Evolutionary conservation across 2,329 filamentous ascomycete species (phyloP).

Genomic region (Phialocephala subalpina): DNA sequence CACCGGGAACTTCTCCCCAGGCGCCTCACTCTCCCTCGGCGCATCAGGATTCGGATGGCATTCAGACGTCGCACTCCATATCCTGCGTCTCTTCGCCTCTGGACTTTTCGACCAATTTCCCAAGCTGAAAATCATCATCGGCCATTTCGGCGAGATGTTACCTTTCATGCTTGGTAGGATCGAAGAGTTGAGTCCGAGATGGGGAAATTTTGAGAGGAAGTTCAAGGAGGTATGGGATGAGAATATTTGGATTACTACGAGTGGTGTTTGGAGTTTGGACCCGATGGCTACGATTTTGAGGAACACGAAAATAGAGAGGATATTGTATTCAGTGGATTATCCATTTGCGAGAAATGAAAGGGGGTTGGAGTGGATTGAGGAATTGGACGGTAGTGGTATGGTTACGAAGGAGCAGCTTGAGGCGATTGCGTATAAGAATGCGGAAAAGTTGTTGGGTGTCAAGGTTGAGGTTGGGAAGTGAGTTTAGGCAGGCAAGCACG

Average conservation of each 20-base stretch:
- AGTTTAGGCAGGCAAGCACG: too few relatives aligned
- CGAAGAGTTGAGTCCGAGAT: slow-evolving; percentile 39
- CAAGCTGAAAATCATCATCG: slow-evolving; percentile 54
- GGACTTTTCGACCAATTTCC: slow-evolving; percentile 59
- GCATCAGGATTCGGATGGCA: slow-evolving; percentile 42
- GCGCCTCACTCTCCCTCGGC: slow-evolving; percentile 62
- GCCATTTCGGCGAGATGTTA: slow-evolving; percentile 58
- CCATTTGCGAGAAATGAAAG: slow-evolving; percentile 59
- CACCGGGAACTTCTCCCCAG: slow-evolving; percentile 66
- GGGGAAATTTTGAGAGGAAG: slow-evolving; percentile 42
- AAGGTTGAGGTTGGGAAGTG: background rate
- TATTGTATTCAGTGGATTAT: slow-evolving; percentile 64
- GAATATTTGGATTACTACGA: slow-evolving; percentile 65
- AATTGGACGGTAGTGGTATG: slow-evolving; percentile 56
- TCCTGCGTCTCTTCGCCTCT: slow-evolving; percentile 58
- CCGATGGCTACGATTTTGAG: slow-evolving; percentile 53
- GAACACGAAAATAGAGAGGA: slow-evolving; percentile 54
- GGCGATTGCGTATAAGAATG: slow-evolving; percentile 57
- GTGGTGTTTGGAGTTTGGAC: slow-evolving; percentile 57
- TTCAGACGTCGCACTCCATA: slow-evolving; percentile 65
- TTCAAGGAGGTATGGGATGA: slow-evolving; percentile 60
- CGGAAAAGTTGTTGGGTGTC: slow-evolving; percentile 51
- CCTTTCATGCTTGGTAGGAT: slow-evolving; percentile 57
- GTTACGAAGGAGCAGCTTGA: slow-evolving; percentile 56
- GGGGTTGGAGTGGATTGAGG: slow-evolving; percentile 54